These are phyloP conservation scores for Paspalum vaginatum DNA, from an alignment of 176 grass and related monocot species.

Conservation along the genomic window DNA sequence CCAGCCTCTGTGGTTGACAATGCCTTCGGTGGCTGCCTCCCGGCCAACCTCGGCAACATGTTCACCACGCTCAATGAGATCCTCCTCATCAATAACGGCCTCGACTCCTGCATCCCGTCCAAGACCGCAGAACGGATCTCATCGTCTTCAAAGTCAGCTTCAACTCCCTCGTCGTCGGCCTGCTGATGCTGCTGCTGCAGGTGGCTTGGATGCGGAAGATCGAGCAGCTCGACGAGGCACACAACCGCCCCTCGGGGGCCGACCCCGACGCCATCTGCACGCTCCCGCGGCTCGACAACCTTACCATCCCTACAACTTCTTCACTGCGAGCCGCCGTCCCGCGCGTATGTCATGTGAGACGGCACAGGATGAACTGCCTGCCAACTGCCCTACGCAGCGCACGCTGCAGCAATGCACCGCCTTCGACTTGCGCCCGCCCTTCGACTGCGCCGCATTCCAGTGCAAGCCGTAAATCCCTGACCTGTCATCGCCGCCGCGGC, in stretches of 20 bases:
- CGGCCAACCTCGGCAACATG: conserved; percentile 69
- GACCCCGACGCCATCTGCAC: conserved; percentile 41
- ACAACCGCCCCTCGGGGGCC: conserved; percentile 47
- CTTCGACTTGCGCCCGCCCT: conserved; percentile 31
- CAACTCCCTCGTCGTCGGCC: conserved; percentile 48
- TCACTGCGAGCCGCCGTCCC: conserved; percentile 53
- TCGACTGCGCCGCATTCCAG: no score
- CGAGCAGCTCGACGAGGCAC: conserved; percentile 66
- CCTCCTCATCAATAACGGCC: conserved; percentile 62
- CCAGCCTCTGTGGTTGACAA: no score
- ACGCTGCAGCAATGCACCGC: no score
- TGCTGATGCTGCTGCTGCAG: conserved; percentile 48
- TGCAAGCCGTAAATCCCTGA: no score
- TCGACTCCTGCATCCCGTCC: conserved; percentile 53
- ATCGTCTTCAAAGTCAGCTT: conserved; percentile 72
- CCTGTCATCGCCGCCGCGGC: conserved; percentile 42
- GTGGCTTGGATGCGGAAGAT: conserved; percentile 50
- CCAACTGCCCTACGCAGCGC: conserved; percentile 52
- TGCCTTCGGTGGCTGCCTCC: no score
- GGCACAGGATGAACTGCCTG: conserved; percentile 49
- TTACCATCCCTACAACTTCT: conserved; percentile 49
- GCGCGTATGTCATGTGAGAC: conserved; percentile 43
- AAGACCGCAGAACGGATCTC: conserved; percentile 54
- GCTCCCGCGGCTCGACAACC: conserved; percentile 45
- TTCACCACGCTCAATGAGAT: conserved; percentile 70